Conservation (phyloP, 768 basidiomycete species). For the Tephrocybe sp. region DNA sequence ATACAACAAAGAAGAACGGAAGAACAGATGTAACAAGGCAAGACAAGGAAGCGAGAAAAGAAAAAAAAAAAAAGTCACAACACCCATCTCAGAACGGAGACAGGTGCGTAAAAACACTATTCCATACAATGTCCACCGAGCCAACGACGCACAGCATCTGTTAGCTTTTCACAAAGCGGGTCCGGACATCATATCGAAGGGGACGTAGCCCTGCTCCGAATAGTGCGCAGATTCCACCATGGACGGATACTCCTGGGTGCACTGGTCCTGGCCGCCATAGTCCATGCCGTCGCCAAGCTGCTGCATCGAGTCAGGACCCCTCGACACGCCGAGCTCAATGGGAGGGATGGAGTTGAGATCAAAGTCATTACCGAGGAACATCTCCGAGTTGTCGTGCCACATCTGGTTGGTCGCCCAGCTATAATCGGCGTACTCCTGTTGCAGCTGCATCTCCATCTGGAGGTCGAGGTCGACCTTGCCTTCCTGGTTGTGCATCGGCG, state of each 20-base stretch:
- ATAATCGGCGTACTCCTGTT: conserved; percentile 37
- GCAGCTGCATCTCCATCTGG: conserved; percentile 39
- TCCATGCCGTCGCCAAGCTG: conserved; percentile 17
- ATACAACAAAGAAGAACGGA: conserved; percentile 27
- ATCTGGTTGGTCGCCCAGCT: conserved; percentile 32
- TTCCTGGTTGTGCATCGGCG: conserved; percentile 25
- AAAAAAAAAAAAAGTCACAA: neutral
- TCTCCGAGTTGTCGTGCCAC: conserved; percentile 32
- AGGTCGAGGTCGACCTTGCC: conserved; percentile 36
- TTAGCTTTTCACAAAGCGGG: conserved; percentile 20
- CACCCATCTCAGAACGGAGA: conserved; percentile 1
- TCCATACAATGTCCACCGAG: conserved; percentile 30
- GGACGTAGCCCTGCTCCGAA: conserved; percentile 25
- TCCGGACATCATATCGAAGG: conserved; percentile 44
- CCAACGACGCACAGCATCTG: conserved; percentile 39
- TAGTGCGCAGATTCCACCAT: conserved; percentile 27
- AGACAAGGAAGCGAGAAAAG: neutral
- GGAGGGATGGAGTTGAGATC: conserved; percentile 66
- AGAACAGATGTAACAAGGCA: neutral
- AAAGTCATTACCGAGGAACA: conserved; percentile 62
- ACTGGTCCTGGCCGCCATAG: conserved; percentile 23
- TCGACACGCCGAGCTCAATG: conserved; percentile 57
- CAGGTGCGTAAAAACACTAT: conserved; percentile 24
- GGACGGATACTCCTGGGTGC: conserved; percentile 32
- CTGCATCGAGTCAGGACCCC: conserved; percentile 32